phyloP scores from a whole-genome alignment of 306 rosid species.

The Trifolium subterraneum region DNA sequence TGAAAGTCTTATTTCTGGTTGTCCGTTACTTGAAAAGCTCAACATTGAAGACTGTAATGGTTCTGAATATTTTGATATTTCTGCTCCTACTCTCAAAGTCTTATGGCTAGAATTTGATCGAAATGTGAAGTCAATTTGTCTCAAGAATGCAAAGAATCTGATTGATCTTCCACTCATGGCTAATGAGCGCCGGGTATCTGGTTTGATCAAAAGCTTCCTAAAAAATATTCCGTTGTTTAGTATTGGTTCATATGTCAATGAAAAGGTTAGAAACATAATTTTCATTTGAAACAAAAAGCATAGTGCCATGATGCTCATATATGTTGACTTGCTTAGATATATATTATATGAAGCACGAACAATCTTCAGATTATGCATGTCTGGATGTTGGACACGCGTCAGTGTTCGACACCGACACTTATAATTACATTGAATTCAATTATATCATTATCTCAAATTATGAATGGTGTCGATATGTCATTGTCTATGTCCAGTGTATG shows the following conservation, averaged over 20 bases:
- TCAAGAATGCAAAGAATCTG: neutral
- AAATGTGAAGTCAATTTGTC: neutral
- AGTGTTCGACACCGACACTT: no score
- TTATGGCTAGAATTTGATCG: neutral
- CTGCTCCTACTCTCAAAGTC: neutral
- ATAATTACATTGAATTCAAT: no score
- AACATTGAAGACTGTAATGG: neutral
- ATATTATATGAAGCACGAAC: no score
- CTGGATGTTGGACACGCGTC: no score
- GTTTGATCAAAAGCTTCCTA: conserved; percentile 10
- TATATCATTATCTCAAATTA: no score
- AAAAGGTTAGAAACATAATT: conserved; percentile 22
- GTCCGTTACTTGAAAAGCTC: neutral
- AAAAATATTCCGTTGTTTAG: neutral
- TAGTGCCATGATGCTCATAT: no score
- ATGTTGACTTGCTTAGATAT: neutral
- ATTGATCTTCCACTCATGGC: neutral
- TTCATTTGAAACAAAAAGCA: neutral
- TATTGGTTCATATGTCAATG: neutral
- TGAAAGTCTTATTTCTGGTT: conserved; percentile 30
- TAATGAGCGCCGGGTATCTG: neutral
- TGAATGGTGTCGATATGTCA: no score
- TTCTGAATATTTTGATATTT: conserved; percentile 7
- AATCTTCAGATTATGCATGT: no score
- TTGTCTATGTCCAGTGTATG: no score